Base-by-base conservation (phyloP, 805 yeast genomes). In the Candida khao-thaluensis region DNA sequence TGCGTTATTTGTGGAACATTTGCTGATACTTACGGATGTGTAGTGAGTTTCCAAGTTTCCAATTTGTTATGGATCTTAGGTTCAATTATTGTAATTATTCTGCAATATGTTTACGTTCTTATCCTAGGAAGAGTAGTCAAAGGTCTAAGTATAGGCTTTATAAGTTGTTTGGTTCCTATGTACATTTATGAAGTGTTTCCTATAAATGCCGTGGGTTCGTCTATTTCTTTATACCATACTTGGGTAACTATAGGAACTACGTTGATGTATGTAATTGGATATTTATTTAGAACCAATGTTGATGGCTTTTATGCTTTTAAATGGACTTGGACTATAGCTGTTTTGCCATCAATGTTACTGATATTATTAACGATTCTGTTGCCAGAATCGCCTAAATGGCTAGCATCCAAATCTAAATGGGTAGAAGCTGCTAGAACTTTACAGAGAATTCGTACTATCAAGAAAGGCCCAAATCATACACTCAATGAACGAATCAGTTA, bases 351-450 rank as follows among this genome's bases (percentile, higher is more conserved):
- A 3, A 5, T 59, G 6, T 12, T 52, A 6, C 41, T 58, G 16
- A 27, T 54, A 2, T 24, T 50, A 6, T 34, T 54, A 7, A 35
- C 52, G 18, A 49, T 54, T 22, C 43, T 54, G 21, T 43, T 62
- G 1, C 65, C 66, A 4, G 64, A 60, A 38, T 57, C 64, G 1
- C 66, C 67, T 4, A 53, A 51, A 42, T 62, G 66, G 66, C 42
- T 48, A 35, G 49, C 51, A 0, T 48, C 62, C 1, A 56, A 53
- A 34, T 50, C 59, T 1, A 50, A 48, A 33, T 72, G 73, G 70
- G 40, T 41, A 2, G 57, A 62, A 34, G 73, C 75, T 10, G 59
- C 67, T 7, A 47, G 38, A 41, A 38, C 43, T 17, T 43, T 47
- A 26, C 44, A 47, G 10, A 37, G 50, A 40, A 42, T 47, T 2